phyloP scores from a whole-genome alignment of 1,139 yeast species.

The Lodderomyces parapsilosis region DNA sequence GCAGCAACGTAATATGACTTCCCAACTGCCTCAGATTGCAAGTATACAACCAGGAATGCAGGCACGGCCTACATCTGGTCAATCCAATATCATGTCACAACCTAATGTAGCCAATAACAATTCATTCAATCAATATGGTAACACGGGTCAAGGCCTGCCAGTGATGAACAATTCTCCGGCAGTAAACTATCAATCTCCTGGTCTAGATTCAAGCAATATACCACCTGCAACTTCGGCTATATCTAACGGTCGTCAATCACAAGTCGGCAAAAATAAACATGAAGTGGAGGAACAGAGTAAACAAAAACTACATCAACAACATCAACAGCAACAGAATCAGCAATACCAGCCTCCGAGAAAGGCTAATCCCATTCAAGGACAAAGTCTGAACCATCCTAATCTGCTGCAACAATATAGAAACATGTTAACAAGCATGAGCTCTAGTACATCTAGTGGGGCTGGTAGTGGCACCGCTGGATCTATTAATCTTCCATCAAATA shows the following conservation, averaged over 20 bases:
- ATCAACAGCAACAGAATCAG: constrained; percentile 5
- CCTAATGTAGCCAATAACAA: constrained; percentile 6
- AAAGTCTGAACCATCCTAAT: constrained; percentile 2
- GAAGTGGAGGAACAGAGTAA: constrained; percentile 8
- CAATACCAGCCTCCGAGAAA: not conserved
- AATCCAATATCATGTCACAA: constrained; percentile 14
- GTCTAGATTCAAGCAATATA: constrained; percentile 10
- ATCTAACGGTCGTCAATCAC: not conserved
- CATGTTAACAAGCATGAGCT: constrained; percentile 9
- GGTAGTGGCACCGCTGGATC: constrained; percentile 10
- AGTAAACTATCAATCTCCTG: constrained; percentile 12
- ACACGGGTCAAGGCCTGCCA: constrained; percentile 10
- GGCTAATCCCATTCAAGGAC: constrained; percentile 1
- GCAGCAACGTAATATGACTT: constrained; percentile 11
- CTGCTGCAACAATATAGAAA: constrained; percentile 3
- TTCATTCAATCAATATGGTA: constrained; percentile 1
- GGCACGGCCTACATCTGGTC: constrained; percentile 13
- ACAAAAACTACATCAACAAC: constrained; percentile 8
- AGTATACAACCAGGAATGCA: constrained; percentile 10
- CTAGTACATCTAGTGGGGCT: constrained; percentile 10
- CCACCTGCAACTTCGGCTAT: constrained; percentile 9
- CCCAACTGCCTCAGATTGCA: constrained; percentile 7
- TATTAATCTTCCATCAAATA: constrained; percentile 11
- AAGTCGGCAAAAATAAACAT: constrained; percentile 9
- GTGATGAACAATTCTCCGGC: constrained; percentile 12